Percentiles rank a stretch among this genome's conserved stretches.
Conservation (phyloP, 352 stramenopile species). For the Phytophthora brassicae region DNA sequence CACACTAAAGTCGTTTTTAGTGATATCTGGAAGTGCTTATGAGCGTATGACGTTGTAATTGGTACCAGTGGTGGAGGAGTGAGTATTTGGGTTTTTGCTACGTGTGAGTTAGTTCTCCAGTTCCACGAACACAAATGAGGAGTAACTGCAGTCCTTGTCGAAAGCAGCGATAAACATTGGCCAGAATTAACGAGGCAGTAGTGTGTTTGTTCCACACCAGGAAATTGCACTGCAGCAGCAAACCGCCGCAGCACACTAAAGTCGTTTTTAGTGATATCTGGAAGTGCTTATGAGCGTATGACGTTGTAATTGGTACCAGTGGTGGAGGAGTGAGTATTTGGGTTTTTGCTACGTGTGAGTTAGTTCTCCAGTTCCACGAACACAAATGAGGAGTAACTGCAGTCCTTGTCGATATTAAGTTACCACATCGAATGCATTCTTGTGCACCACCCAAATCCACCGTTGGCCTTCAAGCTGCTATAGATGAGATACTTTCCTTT, state of each 20-base stretch:
- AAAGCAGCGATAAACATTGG: too few species aligned
- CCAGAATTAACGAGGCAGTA: too few species aligned
- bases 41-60: slow-evolving; percentile 81
- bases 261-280: slow-evolving; percentile 47
- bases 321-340: slow-evolving; percentile 91
- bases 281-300: slow-evolving; percentile 76
- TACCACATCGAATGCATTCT: slow-evolving; percentile 86
- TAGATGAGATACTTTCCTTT: too few species aligned
- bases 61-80: slow-evolving; percentile 83
- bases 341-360: slow-evolving; percentile 77
- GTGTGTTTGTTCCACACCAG: too few species aligned
- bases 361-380: slow-evolving; percentile 91
- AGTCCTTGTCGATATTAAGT: slow-evolving; percentile 76
- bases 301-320: slow-evolving; percentile 78
- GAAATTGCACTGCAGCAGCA: too few species aligned
- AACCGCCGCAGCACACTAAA: too few species aligned
- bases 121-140: slow-evolving; percentile 90
- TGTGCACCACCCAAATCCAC: slow-evolving; percentile 82
- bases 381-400: slow-evolving; percentile 82
- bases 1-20: slow-evolving; percentile 14
- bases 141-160: slow-evolving; percentile 80
- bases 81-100: slow-evolving; percentile 87
- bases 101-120: slow-evolving; percentile 86
- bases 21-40: slow-evolving; percentile 77
- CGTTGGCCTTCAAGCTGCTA: too few species aligned